These are phyloP conservation scores for Scheffersomyces segobiensis DNA, from an alignment of 1,139 yeast genomes.

Conservation along the genomic window DNA sequence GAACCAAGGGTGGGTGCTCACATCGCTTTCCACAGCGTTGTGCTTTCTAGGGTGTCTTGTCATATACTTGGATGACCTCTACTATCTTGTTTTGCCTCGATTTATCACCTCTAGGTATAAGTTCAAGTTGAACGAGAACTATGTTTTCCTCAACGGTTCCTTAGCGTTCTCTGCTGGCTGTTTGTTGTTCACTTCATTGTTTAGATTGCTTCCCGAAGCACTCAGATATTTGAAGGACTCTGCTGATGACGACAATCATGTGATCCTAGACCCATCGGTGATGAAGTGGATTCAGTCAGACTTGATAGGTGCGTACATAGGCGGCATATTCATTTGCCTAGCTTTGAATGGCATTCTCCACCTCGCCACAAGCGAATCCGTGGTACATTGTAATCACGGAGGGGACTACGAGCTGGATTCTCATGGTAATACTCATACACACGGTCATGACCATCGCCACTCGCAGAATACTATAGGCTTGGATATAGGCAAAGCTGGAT, in stretches of 20 bases:
- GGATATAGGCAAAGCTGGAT: not conserved
- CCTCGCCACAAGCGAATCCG: conserved; percentile 72
- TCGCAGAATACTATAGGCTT: not conserved
- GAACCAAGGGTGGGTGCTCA: conserved; percentile 25
- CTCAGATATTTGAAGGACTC: conserved; percentile 34
- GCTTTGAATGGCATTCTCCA: conserved; percentile 67
- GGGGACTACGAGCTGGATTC: conserved; percentile 19
- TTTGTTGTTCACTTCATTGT: conserved; percentile 71
- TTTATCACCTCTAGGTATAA: conserved; percentile 41
- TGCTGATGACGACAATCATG: conserved; percentile 12
- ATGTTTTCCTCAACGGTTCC: conserved; percentile 61
- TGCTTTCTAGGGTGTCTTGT: conserved; percentile 23
- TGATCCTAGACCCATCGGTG: conserved; percentile 1
- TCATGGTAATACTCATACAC: conserved; percentile 10
- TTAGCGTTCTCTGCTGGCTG: conserved; percentile 79
- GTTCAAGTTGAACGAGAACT: conserved; percentile 60
- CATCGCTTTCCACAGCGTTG: conserved; percentile 19
- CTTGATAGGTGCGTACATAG: conserved; percentile 51
- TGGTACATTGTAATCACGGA: conserved; percentile 81
- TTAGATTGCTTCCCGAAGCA: conserved; percentile 71
- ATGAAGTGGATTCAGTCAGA: conserved; percentile 25
- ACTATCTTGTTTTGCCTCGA: conserved; percentile 34
- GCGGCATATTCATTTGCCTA: conserved; percentile 64
- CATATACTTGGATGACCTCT: conserved; percentile 23
- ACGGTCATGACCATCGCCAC: conserved; percentile 8